Conservation (phyloP, 257 asterid genomes). For the Oldenlandia corymbosa region DNA sequence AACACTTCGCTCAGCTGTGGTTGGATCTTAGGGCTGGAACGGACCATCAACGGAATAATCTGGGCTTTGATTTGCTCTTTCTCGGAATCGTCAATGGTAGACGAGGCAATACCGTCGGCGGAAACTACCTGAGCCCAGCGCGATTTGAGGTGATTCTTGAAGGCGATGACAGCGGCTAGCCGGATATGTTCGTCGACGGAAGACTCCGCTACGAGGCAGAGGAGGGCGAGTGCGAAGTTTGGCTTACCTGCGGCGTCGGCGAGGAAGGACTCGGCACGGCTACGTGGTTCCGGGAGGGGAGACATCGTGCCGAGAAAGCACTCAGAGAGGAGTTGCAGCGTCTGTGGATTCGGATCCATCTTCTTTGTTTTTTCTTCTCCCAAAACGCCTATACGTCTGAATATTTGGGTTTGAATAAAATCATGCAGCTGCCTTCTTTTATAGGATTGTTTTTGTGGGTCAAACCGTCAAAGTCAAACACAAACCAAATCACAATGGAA, state of each 20-base stretch:
- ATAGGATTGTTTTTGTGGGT: no score
- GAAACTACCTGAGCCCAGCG: conserved; percentile 61
- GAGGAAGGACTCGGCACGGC: conserved; percentile 60
- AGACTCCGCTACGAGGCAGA: conserved; percentile 69
- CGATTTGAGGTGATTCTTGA: conserved; percentile 71
- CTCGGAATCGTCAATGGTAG: conserved; percentile 49
- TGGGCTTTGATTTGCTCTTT: conserved; percentile 70
- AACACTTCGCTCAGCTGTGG: conserved; percentile 85
- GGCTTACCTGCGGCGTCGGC: conserved; percentile 58
- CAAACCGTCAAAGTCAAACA: no score
- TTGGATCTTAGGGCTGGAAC: conserved; percentile 51
- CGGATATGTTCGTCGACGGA: conserved; percentile 84
- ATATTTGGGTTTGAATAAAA: no score
- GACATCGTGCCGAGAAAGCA: conserved; percentile 76
- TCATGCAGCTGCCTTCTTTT: no score
- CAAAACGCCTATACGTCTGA: no score
- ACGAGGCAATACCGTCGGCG: background rate
- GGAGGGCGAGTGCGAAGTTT: conserved; percentile 75
- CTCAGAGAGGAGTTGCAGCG: conserved; percentile 64
- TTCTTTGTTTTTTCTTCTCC: no score
- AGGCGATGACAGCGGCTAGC: conserved; percentile 81
- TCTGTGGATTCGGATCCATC: conserved; percentile 85
- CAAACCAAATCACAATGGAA: no score
- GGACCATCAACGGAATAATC: conserved; percentile 66
- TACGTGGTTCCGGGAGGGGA: conserved; percentile 74